phyloP scores from a whole-genome alignment of 768 basidiomycete species.

The Amanita thiersii region DNA sequence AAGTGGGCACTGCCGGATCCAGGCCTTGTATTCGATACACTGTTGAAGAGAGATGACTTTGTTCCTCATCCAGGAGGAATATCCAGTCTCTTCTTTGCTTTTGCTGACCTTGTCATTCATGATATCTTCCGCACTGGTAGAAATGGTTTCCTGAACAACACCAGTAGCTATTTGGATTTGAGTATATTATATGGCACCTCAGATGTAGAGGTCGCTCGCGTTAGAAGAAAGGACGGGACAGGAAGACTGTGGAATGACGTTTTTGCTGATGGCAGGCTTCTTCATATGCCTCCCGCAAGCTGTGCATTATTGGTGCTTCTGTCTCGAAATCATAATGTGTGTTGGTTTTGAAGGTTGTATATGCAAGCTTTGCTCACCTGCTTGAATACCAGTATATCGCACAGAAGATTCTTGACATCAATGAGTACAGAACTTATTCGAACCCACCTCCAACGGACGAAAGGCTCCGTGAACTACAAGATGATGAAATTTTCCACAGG shows the following conservation, averaged over 20 bases:
- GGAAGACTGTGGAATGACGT: constrained; percentile 63
- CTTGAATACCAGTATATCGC: constrained; percentile 52
- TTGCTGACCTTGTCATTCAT: constrained; percentile 73
- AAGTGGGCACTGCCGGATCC: constrained; percentile 51
- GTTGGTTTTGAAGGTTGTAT: constrained; percentile 14
- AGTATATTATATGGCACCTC: constrained; percentile 66
- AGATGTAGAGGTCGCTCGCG: constrained; percentile 31
- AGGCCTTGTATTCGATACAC: constrained; percentile 61
- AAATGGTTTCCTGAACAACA: constrained; percentile 48
- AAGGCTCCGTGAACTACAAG: constrained; percentile 34
- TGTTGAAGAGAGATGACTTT: constrained; percentile 46
- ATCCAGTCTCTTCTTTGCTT: constrained; percentile 69
- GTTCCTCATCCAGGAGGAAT: constrained; percentile 58
- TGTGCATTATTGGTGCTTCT: constrained; percentile 64
- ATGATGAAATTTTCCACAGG: constrained; percentile 72
- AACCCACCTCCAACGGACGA: constrained; percentile 17
- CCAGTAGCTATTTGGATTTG: constrained; percentile 72
- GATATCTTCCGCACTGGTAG: constrained; percentile 54
- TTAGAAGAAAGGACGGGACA: constrained; percentile 57
- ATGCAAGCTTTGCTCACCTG: not conserved
- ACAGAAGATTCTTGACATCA: constrained; percentile 56
- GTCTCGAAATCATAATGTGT: constrained; percentile 66
- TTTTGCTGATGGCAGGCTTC: constrained; percentile 58
- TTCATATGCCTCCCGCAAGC: constrained; percentile 66
- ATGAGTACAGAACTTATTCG: constrained; percentile 48